Conservation (phyloP, 257 asterid genomes). For the Anisodus acutangulus region DNA sequence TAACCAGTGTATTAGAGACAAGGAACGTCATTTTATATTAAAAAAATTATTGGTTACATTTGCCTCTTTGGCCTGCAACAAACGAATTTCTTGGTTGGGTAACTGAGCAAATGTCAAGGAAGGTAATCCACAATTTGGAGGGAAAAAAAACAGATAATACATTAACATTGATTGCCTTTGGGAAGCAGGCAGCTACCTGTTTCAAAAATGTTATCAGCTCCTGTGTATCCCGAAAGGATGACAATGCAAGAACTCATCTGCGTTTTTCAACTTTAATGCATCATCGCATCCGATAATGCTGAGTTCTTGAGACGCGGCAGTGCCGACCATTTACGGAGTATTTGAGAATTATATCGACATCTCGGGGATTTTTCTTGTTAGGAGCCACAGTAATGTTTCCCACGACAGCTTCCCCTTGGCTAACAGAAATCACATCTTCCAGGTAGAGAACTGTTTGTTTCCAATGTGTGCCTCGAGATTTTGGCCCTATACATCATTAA, state of each 20-base stretch:
- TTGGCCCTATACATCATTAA: slow-evolving; percentile 62
- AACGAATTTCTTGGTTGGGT: background rate
- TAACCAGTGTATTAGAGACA: background rate
- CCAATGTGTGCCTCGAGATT: slow-evolving; percentile 93
- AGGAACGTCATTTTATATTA: background rate
- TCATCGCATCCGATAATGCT: slow-evolving; percentile 70
- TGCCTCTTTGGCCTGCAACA: slow-evolving; percentile 10
- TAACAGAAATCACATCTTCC: slow-evolving; percentile 80
- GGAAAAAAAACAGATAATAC: background rate
- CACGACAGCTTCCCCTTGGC: slow-evolving; percentile 76
- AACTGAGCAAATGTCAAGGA: background rate
- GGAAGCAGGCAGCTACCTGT: background rate
- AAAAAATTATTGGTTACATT: background rate
- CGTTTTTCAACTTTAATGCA: background rate
- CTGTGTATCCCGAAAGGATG: background rate
- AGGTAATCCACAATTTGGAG: background rate
- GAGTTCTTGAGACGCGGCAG: slow-evolving; percentile 70
- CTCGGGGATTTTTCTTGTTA: slow-evolving; percentile 94
- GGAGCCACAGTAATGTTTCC: slow-evolving; percentile 81
- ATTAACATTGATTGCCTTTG: background rate
- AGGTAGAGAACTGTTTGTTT: slow-evolving; percentile 94
- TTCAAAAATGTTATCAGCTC: background rate
- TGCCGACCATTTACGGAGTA: slow-evolving; percentile 73
- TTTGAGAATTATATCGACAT: slow-evolving; percentile 79
- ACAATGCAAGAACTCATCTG: background rate